Percentiles rank a stretch among this genome's conserved stretches.
phyloP scores from a whole-genome alignment of 1,139 yeast species.

The Lodderomyces jiufengensis region DNA sequence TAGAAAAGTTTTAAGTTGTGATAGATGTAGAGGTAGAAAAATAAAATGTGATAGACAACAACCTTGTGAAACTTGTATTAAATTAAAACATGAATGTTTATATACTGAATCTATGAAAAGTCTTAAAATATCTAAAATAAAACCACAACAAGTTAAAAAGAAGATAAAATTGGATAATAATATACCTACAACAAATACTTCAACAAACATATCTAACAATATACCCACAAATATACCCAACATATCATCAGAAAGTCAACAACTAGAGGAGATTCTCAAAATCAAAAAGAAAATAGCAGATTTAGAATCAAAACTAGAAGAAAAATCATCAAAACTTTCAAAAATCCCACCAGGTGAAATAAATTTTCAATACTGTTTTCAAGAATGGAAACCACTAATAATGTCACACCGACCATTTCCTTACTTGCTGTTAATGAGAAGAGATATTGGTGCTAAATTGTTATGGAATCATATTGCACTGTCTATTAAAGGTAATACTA shows the following conservation, averaged over 20 bases:
- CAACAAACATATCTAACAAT: too few relatives aligned
- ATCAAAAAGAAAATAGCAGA: conserved; percentile 4
- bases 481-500: not conserved
- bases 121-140: conserved; percentile 4
- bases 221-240: too few relatives aligned
- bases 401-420: conserved; percentile 13
- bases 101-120: conserved; percentile 10
- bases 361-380: conserved; percentile 14
- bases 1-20: conserved; percentile 23
- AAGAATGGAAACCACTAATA: conserved; percentile 7
- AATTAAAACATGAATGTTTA: conserved; percentile 16
- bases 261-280: conserved; percentile 11
- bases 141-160: conserved; percentile 1
- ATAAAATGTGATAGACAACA: conserved; percentile 31
- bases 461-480: conserved; percentile 13
- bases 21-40: conserved; percentile 28
- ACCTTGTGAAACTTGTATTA: conserved; percentile 33
- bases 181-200: too few relatives aligned
- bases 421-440: conserved; percentile 16
- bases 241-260: too few relatives aligned
- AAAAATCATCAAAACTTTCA: not conserved
- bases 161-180: too few relatives aligned
- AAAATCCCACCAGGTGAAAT: conserved; percentile 6
- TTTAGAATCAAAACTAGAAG: conserved; percentile 4
- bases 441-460: conserved; percentile 18